Evolutionary conservation across 805 yeast genomes (phyloP).

Genomic region (Ogataea siamensis): DNA sequence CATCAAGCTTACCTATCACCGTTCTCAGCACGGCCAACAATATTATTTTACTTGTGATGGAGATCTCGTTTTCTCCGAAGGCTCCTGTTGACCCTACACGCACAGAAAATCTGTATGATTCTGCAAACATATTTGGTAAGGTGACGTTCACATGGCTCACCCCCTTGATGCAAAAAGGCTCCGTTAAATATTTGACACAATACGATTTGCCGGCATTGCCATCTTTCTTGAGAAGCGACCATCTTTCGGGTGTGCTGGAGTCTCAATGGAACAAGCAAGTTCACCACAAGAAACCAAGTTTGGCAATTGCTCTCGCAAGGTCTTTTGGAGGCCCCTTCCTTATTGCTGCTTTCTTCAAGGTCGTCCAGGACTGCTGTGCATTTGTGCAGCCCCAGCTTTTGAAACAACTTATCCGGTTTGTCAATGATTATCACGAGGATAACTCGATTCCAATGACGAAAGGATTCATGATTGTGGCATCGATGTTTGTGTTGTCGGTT

Average conservation of each 20-base stretch:
- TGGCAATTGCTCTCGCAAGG: constrained; percentile 48
- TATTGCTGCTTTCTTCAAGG: constrained; percentile 70
- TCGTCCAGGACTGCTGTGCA: constrained; percentile 72
- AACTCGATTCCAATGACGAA: constrained; percentile 59
- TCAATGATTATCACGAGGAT: constrained; percentile 47
- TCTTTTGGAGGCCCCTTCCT: constrained; percentile 75
- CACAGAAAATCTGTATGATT: constrained; percentile 43
- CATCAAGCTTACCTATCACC: constrained; percentile 32
- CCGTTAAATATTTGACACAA: constrained; percentile 41
- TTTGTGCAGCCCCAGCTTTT: constrained; percentile 87
- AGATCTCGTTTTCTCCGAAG: constrained; percentile 40
- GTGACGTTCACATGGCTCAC: constrained; percentile 62
- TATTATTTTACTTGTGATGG: constrained; percentile 42
- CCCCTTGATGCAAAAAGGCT: constrained; percentile 54
- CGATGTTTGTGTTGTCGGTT: constrained; percentile 76
- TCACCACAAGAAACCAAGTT: constrained; percentile 32
- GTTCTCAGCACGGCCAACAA: constrained; percentile 36
- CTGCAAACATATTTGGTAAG: constrained; percentile 49
- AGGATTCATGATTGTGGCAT: constrained; percentile 72
- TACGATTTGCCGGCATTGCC: constrained; percentile 83
- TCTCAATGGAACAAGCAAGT: constrained; percentile 60
- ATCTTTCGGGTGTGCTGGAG: constrained; percentile 49
- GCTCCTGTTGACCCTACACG: constrained; percentile 32
- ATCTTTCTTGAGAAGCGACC: constrained; percentile 52
- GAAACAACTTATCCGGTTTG: constrained; percentile 59